These are phyloP conservation scores for Suhomyces prunicola DNA, from an alignment of 805 yeast genomes.

Conservation along the genomic window DNA sequence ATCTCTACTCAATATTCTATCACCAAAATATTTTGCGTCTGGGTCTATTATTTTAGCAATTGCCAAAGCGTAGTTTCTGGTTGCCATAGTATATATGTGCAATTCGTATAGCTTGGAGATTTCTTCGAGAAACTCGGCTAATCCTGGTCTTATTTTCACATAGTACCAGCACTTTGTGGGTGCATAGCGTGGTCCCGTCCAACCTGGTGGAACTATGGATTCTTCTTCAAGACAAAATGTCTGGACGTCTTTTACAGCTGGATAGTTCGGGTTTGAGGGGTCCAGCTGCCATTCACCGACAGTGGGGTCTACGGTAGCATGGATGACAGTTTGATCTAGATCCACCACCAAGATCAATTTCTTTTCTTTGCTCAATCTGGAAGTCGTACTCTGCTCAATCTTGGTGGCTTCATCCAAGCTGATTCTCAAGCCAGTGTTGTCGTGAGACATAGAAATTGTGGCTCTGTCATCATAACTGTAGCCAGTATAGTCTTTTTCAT, in stretches of 20 bases:
- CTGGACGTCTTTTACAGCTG: slow-evolving; percentile 76
- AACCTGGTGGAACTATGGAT: slow-evolving; percentile 52
- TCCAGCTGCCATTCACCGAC: slow-evolving; percentile 96
- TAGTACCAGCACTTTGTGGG: slow-evolving; percentile 78
- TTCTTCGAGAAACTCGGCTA: slow-evolving; percentile 64
- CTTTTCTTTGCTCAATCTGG: slow-evolving; percentile 54
- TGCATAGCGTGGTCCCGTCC: slow-evolving; percentile 58
- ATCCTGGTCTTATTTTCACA: slow-evolving; percentile 88
- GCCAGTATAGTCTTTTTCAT: slow-evolving; percentile 71
- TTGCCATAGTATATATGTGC: slow-evolving; percentile 98
- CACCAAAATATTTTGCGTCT: slow-evolving; percentile 79
- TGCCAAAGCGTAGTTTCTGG: slow-evolving; percentile 85
- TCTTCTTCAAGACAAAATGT: slow-evolving; percentile 79
- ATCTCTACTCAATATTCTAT: slow-evolving; percentile 86
- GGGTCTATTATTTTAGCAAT: slow-evolving; percentile 93
- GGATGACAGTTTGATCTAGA: slow-evolving; percentile 95
- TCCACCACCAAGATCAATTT: slow-evolving; percentile 91
- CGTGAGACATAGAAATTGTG: slow-evolving; percentile 86
- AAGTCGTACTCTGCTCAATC: slow-evolving; percentile 67
- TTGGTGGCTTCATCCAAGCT: slow-evolving; percentile 83
- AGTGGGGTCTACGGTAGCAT: slow-evolving; percentile 96
- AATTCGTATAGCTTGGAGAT: slow-evolving; percentile 72
- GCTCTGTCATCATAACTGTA: slow-evolving; percentile 69
- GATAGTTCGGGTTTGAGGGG: slow-evolving; percentile 78
- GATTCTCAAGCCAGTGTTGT: slow-evolving; percentile 77